Conservation (phyloP, 805 yeast genomes). For the Starmerella sirachaensis region DNA sequence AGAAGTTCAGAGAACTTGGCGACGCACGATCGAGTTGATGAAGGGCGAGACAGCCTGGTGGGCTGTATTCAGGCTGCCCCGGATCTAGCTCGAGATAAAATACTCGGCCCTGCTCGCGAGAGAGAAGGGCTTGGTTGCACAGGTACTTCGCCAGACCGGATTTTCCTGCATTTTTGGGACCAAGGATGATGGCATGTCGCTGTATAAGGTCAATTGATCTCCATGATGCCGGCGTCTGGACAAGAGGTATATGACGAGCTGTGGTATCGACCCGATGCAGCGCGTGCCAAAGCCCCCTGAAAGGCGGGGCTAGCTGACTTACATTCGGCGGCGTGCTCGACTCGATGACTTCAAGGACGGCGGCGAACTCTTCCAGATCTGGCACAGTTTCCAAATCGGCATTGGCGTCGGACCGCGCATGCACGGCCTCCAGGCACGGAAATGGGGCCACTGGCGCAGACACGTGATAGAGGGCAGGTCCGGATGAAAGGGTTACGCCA, state of each 20-base stretch:
- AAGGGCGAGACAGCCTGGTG: constrained; percentile 59
- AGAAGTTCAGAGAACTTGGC: constrained; percentile 27
- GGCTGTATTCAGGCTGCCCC: constrained; percentile 71
- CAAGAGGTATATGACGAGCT: no score
- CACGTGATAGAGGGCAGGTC: constrained; percentile 2
- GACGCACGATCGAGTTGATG: constrained; percentile 30
- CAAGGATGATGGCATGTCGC: constrained; percentile 35
- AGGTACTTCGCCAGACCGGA: constrained; percentile 53
- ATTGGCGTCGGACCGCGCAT: background rate
- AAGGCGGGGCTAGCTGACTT: constrained; percentile 23
- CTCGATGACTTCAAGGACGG: constrained; percentile 10
- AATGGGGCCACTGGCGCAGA: constrained; percentile 21
- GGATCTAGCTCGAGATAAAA: constrained; percentile 71
- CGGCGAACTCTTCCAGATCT: background rate
- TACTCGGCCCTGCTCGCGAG: constrained; percentile 26
- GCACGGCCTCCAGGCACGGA: constrained; percentile 16
- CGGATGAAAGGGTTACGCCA: constrained; percentile 20
- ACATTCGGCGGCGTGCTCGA: constrained; percentile 3
- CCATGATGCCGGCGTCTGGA: constrained; percentile 20
- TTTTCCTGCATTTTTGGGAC: constrained; percentile 72
- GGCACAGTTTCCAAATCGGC: background rate
- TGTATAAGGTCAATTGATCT: constrained; percentile 7
- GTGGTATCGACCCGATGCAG: constrained; percentile 2
- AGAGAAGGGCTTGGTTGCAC: constrained; percentile 14
- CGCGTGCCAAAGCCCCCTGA: constrained; percentile 20